Conservation (phyloP, 1,284 basidiomycete species). For the Sporisorium graminicola region DNA sequence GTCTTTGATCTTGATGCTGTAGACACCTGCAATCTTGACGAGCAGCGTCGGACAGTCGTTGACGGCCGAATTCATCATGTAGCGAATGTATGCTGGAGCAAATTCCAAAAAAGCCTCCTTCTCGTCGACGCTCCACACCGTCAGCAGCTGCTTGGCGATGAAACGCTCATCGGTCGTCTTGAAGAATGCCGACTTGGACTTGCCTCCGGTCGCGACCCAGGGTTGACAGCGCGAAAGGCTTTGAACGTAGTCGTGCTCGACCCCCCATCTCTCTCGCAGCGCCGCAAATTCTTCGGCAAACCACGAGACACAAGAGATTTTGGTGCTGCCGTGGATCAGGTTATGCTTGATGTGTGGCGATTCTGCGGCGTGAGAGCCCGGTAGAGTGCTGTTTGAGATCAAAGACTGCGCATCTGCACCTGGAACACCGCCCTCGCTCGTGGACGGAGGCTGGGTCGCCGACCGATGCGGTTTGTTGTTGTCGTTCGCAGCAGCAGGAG, state of each 20-base stretch:
- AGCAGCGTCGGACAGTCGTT: constrained; percentile 60
- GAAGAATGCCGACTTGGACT: constrained; percentile 60
- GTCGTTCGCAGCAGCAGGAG: constrained; percentile 8
- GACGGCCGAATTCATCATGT: constrained; percentile 58
- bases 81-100: constrained; percentile 62
- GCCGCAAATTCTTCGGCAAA: constrained; percentile 65
- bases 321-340: constrained; percentile 52
- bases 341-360: constrained; percentile 65
- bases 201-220: constrained; percentile 59
- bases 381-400: constrained; percentile 38
- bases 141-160: constrained; percentile 62
- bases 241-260: constrained; percentile 56
- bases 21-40: constrained; percentile 65
- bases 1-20: constrained; percentile 66
- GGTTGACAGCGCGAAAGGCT: constrained; percentile 57
- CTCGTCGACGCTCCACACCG: constrained; percentile 64
- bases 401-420: constrained; percentile 38
- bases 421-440: constrained; percentile 20
- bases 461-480: constrained; percentile 13
- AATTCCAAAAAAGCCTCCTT: constrained; percentile 65
- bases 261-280: constrained; percentile 58
- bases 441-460: constrained; percentile 21
- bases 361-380: constrained; percentile 43
- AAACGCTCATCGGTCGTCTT: constrained; percentile 58
- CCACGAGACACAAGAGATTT: constrained; percentile 65